A percentile compares a stretch with the other conserved stretches of the same genome.
Conservation (phyloP, 495 filamentous ascomycete species). For the Daldinia concentrica region DNA sequence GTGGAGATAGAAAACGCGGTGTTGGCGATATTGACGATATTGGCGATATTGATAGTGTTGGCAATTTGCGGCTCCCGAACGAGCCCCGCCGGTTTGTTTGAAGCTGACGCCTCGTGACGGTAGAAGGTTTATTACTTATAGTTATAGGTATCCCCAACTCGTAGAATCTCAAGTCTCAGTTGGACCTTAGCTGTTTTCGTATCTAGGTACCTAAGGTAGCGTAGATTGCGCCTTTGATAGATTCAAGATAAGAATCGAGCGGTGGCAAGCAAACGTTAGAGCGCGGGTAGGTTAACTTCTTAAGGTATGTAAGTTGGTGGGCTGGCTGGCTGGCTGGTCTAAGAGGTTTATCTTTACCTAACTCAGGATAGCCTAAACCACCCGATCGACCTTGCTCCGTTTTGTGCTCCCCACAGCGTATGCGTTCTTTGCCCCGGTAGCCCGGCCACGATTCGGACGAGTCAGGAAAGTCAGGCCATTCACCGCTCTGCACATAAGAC, state of each 20-base stretch:
- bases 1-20: constrained; percentile 14
- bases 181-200: constrained; percentile 17
- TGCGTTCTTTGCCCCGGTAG: constrained; percentile 7
- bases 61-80: constrained; percentile 27
- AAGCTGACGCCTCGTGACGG: constrained; percentile 4
- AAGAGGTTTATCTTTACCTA: constrained; percentile 31
- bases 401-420: constrained; percentile 13
- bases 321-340: not conserved
- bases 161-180: constrained; percentile 3
- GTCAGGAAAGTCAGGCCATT: constrained; percentile 25
- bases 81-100: constrained; percentile 26
- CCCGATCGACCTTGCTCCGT: constrained; percentile 2
- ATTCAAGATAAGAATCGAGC: constrained; percentile 17
- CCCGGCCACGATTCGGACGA: constrained; percentile 7
- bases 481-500: constrained; percentile 25
- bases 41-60: constrained; percentile 15
- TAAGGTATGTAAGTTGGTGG: not conserved
- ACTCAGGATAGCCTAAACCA: constrained; percentile 20
- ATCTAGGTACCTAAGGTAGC: too few species aligned
- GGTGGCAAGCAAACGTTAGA: constrained; percentile 13
- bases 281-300: not conserved
- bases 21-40: not conserved
- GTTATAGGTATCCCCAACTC: not conserved
- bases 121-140: not conserved
- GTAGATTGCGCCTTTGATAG: constrained; percentile 17